Conservation (phyloP, 2,329 filamentous ascomycete genomes). For the Tricladium varicosporioides region DNA sequence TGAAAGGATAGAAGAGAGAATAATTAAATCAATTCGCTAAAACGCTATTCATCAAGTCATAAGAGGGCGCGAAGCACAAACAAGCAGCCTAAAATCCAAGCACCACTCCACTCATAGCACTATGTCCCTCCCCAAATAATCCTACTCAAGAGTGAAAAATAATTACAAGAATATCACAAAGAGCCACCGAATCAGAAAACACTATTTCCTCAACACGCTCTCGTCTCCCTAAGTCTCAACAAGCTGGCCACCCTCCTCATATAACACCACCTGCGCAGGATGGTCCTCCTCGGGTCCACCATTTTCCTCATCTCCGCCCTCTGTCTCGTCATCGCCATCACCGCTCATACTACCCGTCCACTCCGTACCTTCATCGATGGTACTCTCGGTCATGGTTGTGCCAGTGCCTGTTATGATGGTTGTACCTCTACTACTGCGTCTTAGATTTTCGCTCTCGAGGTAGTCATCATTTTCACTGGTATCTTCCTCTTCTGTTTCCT, state of each 20-base stretch:
- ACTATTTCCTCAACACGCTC: no score
- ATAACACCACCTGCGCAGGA: slow-evolving; percentile 21
- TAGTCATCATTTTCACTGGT: slow-evolving; percentile 19
- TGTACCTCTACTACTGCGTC: slow-evolving; percentile 33
- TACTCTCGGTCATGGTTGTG: slow-evolving; percentile 26
- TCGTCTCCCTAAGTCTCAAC: slow-evolving; percentile 7
- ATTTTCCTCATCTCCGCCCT: slow-evolving; percentile 6
- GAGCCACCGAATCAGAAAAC: background rate
- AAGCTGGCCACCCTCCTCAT: slow-evolving; percentile 23
- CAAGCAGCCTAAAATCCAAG: no score
- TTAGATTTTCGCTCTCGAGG: slow-evolving; percentile 29
- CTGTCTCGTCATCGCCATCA: slow-evolving; percentile 13
- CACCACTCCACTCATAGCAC: background rate
- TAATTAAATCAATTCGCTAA: slow-evolving; percentile 22
- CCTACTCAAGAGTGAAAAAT: slow-evolving; percentile 1
- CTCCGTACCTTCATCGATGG: slow-evolving; percentile 30
- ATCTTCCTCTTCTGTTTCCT: slow-evolving; percentile 57
- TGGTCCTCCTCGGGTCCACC: slow-evolving; percentile 2
- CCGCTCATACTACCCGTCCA: slow-evolving; percentile 31
- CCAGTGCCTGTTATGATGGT: slow-evolving; percentile 28
- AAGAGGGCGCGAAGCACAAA: slow-evolving; percentile 1
- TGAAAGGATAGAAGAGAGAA: background rate
- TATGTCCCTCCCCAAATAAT: background rate
- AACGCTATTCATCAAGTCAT: slow-evolving; percentile 27
- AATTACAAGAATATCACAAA: slow-evolving; percentile 16